Evolutionary conservation across 1,284 basidiomycete genomes (phyloP).

Genomic region (Austroboletus rostrupii): DNA sequence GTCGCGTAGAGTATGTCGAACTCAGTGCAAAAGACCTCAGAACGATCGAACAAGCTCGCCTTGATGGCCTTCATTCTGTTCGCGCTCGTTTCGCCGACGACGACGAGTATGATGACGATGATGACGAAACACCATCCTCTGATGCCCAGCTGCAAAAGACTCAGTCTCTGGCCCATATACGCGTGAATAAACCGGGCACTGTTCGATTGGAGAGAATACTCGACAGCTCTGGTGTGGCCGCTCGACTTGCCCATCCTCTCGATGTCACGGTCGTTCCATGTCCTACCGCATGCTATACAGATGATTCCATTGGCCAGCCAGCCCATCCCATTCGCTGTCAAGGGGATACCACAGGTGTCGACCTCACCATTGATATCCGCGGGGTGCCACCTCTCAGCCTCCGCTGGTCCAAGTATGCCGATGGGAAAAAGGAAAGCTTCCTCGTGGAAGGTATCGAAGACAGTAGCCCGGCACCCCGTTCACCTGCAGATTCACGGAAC

Average conservation of each 20-base stretch:
- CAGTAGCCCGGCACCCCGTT: slow-evolving; percentile 28
- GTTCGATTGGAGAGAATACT: slow-evolving; percentile 70
- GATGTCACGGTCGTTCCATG: slow-evolving; percentile 80
- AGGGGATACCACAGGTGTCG: slow-evolving; percentile 60
- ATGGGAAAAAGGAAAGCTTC: slow-evolving; percentile 62
- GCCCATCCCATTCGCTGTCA: slow-evolving; percentile 63
- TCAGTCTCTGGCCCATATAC: slow-evolving; percentile 71
- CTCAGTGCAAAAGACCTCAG: slow-evolving; percentile 64
- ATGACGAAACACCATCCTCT: slow-evolving; percentile 37
- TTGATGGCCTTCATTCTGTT: slow-evolving; percentile 47
- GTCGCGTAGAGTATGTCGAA: slow-evolving; percentile 52
- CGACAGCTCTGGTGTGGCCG: slow-evolving; percentile 65
- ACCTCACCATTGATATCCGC: slow-evolving; percentile 64
- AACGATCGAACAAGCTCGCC: slow-evolving; percentile 55
- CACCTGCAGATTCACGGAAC: slow-evolving; percentile 17
- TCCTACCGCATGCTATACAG: slow-evolving; percentile 67
- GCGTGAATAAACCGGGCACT: slow-evolving; percentile 65
- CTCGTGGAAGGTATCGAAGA: slow-evolving; percentile 83
- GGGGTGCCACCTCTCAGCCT: slow-evolving; percentile 80
- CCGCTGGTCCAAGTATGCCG: slow-evolving; percentile 68
- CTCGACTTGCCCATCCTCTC: slow-evolving; percentile 61
- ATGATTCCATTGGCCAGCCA: slow-evolving; percentile 37
- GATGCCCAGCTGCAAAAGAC: slow-evolving; percentile 55
- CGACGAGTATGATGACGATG: slow-evolving; percentile 50
- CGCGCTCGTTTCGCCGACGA: slow-evolving; percentile 52